A percentile compares a stretch with the other conserved stretches of the same genome.
phyloP scores from a whole-genome alignment of 352 stramenopile species.

The Phytopythium mirpurense region DNA sequence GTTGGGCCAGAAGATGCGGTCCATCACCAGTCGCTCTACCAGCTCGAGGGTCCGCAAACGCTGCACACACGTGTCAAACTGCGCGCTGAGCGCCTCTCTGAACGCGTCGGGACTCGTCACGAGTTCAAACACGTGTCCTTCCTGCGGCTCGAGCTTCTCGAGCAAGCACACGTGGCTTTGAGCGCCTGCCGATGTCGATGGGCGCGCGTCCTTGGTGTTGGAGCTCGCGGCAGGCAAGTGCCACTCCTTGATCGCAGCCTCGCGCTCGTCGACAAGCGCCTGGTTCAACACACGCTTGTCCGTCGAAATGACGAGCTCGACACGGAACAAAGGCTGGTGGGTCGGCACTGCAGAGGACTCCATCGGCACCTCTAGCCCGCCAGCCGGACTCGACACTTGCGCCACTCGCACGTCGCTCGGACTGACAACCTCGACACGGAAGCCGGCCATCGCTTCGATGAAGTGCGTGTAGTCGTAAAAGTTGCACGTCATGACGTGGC shows the following conservation, averaged over 20 bases:
- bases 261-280: slow-evolving; percentile 39
- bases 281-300: slow-evolving; percentile 58
- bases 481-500: slow-evolving; percentile 53
- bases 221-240: slow-evolving; percentile 43
- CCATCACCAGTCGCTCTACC: slow-evolving; percentile 93
- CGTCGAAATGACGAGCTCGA: slow-evolving; percentile 62
- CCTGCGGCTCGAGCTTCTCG: slow-evolving; percentile 29
- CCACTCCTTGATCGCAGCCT: slow-evolving; percentile 62
- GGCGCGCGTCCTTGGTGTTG: slow-evolving; percentile 11
- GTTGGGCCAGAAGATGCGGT: slow-evolving; percentile 93
- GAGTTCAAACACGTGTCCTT: slow-evolving; percentile 78
- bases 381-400: background rate
- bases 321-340: slow-evolving; percentile 66
- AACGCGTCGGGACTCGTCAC: slow-evolving; percentile 64
- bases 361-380: background rate
- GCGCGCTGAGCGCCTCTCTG: slow-evolving; percentile 45
- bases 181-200: background rate
- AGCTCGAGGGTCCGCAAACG: slow-evolving; percentile 82
- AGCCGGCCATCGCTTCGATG: slow-evolving; percentile 64
- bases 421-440: slow-evolving; percentile 43
- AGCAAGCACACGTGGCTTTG: slow-evolving; percentile 39
- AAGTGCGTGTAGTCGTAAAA: slow-evolving; percentile 64
- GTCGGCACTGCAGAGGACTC: slow-evolving; percentile 5
- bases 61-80: slow-evolving; percentile 83
- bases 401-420: slow-evolving; percentile 40